These are phyloP conservation scores for Silybum marianum DNA, from an alignment of 129 eudicot species.

Conservation along the genomic window DNA sequence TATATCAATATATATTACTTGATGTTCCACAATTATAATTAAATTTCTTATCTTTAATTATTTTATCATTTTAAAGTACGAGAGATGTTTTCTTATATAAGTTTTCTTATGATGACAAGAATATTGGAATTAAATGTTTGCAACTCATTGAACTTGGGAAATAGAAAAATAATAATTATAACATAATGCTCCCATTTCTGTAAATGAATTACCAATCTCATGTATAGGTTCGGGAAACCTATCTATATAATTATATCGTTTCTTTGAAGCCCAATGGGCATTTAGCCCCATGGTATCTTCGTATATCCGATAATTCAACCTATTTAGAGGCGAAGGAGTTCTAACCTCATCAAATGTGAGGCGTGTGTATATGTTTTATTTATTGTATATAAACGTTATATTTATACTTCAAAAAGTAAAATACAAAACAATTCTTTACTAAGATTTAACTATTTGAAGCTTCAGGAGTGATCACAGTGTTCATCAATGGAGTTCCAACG, in stretches of 20 bases:
- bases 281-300: no score
- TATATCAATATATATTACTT: not conserved
- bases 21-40: not conserved
- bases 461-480: slow-evolving; percentile 65
- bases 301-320: not conserved
- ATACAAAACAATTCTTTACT: not conserved
- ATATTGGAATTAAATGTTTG: not conserved
- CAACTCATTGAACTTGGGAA: not conserved
- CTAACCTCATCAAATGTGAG: no score
- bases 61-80: not conserved
- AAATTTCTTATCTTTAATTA: not conserved
- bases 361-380: no score
- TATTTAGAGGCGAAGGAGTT: no score
- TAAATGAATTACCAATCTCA: not conserved
- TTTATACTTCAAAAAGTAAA: no score
- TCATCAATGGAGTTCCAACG: slow-evolving; percentile 80
- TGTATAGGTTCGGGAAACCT: not conserved
- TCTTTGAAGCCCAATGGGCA: not conserved
- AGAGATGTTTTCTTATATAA: not conserved
- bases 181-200: not conserved
- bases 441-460: not conserved
- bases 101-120: not conserved
- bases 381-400: no score
- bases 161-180: not conserved
- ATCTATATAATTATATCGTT: not conserved